Conservation (phyloP, 2,329 filamentous ascomycete species). For the Proliferodiscus dingleyae region DNA sequence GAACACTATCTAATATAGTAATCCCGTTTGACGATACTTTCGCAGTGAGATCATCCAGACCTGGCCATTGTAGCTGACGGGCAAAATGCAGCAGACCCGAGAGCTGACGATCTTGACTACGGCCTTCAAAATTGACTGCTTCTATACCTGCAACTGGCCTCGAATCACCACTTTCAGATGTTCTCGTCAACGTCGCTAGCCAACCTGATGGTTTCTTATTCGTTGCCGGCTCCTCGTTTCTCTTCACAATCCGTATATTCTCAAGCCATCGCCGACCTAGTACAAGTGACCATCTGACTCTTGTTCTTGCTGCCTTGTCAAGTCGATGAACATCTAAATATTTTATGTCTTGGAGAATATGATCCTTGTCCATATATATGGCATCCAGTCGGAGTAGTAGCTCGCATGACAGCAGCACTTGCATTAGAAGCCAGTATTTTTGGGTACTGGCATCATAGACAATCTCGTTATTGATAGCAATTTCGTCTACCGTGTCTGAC, state of each 20-base stretch:
- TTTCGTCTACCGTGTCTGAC: conserved; percentile 47
- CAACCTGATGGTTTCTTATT: conserved; percentile 39
- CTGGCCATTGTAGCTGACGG: conserved; percentile 57
- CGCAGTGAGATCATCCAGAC: conserved; percentile 39
- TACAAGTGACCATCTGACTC: conserved; percentile 64
- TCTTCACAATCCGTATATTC: conserved; percentile 55
- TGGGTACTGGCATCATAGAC: conserved; percentile 52
- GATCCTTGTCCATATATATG: conserved; percentile 56
- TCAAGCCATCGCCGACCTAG: conserved; percentile 63
- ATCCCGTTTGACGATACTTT: conserved; percentile 31
- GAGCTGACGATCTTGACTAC: conserved; percentile 53
- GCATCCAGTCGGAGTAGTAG: conserved; percentile 60
- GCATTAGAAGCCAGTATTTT: conserved; percentile 62
- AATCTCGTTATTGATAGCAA: conserved; percentile 45
- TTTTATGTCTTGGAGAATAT: conserved; percentile 46
- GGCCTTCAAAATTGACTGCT: conserved; percentile 34
- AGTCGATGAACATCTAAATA: conserved; percentile 56
- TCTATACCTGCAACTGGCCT: conserved; percentile 34
- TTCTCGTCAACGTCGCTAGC: conserved; percentile 54
- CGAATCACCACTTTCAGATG: conserved; percentile 36
- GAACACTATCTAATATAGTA: conserved; percentile 22
- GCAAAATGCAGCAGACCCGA: conserved; percentile 61
- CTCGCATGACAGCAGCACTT: conserved; percentile 61
- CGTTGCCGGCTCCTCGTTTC: conserved; percentile 25
- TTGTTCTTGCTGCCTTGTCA: conserved; percentile 54